Evolutionary conservation across 768 basidiomycete species (phyloP).

Genomic region (Termitomyces heimii): DNA sequence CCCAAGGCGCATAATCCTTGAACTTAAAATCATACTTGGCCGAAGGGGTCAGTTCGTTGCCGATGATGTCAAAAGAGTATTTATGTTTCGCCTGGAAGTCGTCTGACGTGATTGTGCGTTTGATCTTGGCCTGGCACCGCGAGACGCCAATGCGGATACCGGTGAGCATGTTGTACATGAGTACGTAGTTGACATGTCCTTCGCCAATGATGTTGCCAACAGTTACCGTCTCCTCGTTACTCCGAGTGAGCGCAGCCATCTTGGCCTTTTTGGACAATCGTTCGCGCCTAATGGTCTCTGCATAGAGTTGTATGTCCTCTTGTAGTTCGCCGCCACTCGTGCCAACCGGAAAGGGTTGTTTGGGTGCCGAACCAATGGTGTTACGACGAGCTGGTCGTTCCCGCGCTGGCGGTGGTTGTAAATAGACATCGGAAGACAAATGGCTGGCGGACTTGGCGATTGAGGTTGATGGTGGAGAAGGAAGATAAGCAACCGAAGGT

Average conservation of each 20-base stretch:
- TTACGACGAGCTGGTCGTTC: conserved; percentile 54
- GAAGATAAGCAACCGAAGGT: conserved; percentile 7
- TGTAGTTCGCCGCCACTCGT: conserved; percentile 52
- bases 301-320: conserved; percentile 82
- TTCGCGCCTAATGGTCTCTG: conserved; percentile 81
- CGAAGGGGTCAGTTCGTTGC: conserved; percentile 96
- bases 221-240: conserved; percentile 46
- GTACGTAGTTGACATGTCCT: conserved; percentile 95
- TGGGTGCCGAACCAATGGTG: conserved; percentile 55
- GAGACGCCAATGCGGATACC: conserved; percentile 97
- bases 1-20: conserved; percentile 98
- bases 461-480: conserved; percentile 14
- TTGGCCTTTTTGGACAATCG: conserved; percentile 67
- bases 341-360: conserved; percentile 20
- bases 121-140: conserved; percentile 92
- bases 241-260: conserved; percentile 45
- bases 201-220: conserved; percentile 98
- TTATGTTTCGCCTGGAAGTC: conserved; percentile 91
- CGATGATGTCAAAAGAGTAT: conserved; percentile 95
- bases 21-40: conserved; percentile 99
- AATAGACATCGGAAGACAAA: conserved; percentile 35
- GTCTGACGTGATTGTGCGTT: conserved; percentile 74
- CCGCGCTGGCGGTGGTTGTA: conserved; percentile 44
- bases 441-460: conserved; percentile 19
- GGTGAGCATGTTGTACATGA: conserved; percentile 99